Percentiles rank a stretch among this genome's conserved stretches.
These are phyloP conservation scores for Dictyostelium firmibasis DNA, from an alignment of 78 protist species.

Conservation along the genomic window DNA sequence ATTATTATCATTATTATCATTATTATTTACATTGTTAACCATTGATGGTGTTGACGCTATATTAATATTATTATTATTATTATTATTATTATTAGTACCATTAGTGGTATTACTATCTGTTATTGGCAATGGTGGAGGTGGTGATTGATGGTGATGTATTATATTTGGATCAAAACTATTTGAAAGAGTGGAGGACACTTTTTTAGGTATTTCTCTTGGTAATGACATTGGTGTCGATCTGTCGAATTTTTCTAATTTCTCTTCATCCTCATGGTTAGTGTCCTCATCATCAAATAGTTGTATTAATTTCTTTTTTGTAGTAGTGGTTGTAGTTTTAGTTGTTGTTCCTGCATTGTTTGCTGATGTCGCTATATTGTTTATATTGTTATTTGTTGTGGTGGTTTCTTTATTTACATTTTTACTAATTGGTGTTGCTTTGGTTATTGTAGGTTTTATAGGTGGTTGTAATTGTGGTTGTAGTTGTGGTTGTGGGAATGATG, in stretches of 20 bases:
- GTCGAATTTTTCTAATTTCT: constrained; percentile 14
- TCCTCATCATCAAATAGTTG: constrained; percentile 22
- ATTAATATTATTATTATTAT: not conserved
- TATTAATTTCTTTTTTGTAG: constrained; percentile 13
- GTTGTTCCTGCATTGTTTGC: constrained; percentile 6
- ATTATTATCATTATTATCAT: not conserved
- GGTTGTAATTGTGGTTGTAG: not conserved
- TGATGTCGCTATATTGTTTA: not conserved
- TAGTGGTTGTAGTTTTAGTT: not conserved
- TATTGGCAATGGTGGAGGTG: not conserved
- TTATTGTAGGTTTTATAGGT: not conserved
- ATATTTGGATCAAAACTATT: not conserved
- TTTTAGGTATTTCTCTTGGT: not conserved
- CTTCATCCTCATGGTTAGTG: not conserved
- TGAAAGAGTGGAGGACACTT: not conserved
- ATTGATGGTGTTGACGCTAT: not conserved
- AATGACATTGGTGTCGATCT: not conserved
- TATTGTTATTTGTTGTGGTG: not conserved
- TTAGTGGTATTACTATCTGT: not conserved
- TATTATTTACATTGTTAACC: not conserved
- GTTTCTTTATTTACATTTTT: not conserved
- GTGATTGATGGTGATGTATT: constrained; percentile 1
- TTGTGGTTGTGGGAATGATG: not conserved
- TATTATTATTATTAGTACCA: not conserved
- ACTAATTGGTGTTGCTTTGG: constrained; percentile 1